Conservation (phyloP, 352 stramenopile genomes). For the Phytophthora macrochlamydospora region DNA sequence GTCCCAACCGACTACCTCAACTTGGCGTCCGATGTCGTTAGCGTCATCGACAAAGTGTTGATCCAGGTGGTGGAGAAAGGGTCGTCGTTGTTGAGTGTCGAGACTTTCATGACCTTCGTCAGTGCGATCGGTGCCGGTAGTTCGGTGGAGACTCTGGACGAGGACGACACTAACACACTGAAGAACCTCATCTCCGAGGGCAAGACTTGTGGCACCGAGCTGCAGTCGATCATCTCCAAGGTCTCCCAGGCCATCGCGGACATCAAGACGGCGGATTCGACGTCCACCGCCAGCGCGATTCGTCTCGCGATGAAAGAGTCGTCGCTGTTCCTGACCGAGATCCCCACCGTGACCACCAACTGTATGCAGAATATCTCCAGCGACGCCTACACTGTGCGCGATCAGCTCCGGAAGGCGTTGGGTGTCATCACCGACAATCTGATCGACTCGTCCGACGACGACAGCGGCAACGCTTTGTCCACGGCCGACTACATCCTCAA, state of each 20-base stretch:
- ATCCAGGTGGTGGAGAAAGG: constrained; percentile 40
- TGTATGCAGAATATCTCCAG: constrained; percentile 37
- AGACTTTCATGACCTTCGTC: constrained; percentile 40
- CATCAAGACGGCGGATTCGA: constrained; percentile 40
- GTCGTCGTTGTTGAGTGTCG: constrained; percentile 33
- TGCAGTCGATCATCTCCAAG: constrained; percentile 47
- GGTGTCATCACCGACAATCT: constrained; percentile 56
- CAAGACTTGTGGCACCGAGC: constrained; percentile 44
- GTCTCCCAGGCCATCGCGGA: constrained; percentile 39
- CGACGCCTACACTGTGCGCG: constrained; percentile 41
- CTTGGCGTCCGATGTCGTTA: constrained; percentile 36
- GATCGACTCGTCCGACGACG: constrained; percentile 36
- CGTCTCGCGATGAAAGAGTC: constrained; percentile 41
- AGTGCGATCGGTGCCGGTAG: constrained; percentile 20
- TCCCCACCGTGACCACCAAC: constrained; percentile 47
- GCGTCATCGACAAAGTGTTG: constrained; percentile 41
- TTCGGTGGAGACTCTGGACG: constrained; percentile 21
- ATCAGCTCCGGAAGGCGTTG: constrained; percentile 49
- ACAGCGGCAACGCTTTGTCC: constrained; percentile 36
- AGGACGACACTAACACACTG: constrained; percentile 29
- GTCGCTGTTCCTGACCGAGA: constrained; percentile 53
- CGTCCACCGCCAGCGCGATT: constrained; percentile 35
- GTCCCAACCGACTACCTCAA: constrained; percentile 31
- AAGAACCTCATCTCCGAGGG: constrained; percentile 37
- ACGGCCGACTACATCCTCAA: constrained; percentile 47